Percentiles rank a stretch among this genome's conserved stretches.
Evolutionary conservation across 306 rosid genomes (phyloP).

Genomic region (Pyrus bretschneideri): DNA sequence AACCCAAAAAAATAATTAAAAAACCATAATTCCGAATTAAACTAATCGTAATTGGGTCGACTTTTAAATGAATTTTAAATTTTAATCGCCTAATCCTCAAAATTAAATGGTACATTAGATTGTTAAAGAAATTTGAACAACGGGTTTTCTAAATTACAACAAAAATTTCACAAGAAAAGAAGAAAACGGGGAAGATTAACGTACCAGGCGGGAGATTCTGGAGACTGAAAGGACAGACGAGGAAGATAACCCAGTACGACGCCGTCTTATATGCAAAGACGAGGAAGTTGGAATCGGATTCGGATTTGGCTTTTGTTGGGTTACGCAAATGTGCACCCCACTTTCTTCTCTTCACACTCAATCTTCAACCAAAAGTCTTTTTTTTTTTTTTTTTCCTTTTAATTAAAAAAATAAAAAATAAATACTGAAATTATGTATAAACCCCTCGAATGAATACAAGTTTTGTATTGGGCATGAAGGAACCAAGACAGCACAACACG

Average conservation of each 20-base stretch:
- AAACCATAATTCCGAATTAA: neutral
- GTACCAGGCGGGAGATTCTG: neutral
- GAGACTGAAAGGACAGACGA: neutral
- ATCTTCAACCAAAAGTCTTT: neutral
- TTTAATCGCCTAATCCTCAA: neutral
- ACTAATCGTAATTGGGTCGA: neutral
- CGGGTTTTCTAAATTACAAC: neutral
- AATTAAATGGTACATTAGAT: neutral
- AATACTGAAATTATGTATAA: too few relatives aligned
- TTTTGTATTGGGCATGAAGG: too few relatives aligned
- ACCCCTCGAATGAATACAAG: too few relatives aligned
- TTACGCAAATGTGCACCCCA: neutral
- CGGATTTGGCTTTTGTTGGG: neutral
- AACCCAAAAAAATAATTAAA: neutral
- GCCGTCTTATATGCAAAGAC: neutral
- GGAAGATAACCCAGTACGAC: neutral
- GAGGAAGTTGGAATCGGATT: neutral
- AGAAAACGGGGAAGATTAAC: neutral
- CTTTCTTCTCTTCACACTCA: neutral
- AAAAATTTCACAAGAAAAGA: neutral
- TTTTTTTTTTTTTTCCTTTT: neutral
- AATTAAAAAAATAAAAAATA: too few relatives aligned
- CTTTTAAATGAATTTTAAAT: neutral
- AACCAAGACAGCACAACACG: too few relatives aligned
- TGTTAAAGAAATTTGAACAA: neutral